Base-by-base conservation (phyloP, 2,329 filamentous ascomycete species). In the Bertia moriformis region DNA sequence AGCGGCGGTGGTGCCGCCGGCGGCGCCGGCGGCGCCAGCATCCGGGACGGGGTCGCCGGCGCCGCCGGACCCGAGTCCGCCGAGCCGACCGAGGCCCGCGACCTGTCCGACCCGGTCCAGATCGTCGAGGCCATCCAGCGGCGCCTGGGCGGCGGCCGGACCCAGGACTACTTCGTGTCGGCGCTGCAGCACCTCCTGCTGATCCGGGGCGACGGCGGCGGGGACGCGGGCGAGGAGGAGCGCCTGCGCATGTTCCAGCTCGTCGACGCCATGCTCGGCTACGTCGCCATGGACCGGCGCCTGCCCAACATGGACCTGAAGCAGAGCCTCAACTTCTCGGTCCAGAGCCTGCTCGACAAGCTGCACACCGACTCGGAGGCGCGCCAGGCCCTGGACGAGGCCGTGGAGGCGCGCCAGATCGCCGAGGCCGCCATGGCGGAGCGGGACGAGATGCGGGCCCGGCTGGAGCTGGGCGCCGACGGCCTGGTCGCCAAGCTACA, bases 231-330 rank as follows among this genome's bases (percentile, higher is more conserved):
- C 49, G 82, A 83, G 38, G 91, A 96, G 54, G 91, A 98, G 59
- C 78, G 87, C 13, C 62, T 95, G 44, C 79, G 86, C 38, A 91
- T 95, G 81, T 98, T 96, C 62, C 91, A 96, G 64, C 74, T 98
- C 19, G 88, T 96, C 19, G 91, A 98, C 60, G 81, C 85, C n/a
- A 96, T 96, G 87, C 76, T 98, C 47, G 94, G 87, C 59, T 96
- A 96, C 59, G 89, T 98, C 45, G 89, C 89, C 50, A 98, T 98
- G 89, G 91, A 98, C 59, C 76, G 91, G 53, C 74, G 91, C 45
- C 61, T 96, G 46, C 91, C 91, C 29, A 89, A 98, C 59, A 89
- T 96, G 78, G 91, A 98, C 57, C 73, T 98, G 43, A 95, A 95
- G 65, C 89, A 96, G 58, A 93, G 87, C 53, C 73, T 98, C 46